Percentiles rank a stretch among this genome's conserved stretches.
Conservation (phyloP, 116 monocot genomes). For the Dioscorea cayenensis region DNA sequence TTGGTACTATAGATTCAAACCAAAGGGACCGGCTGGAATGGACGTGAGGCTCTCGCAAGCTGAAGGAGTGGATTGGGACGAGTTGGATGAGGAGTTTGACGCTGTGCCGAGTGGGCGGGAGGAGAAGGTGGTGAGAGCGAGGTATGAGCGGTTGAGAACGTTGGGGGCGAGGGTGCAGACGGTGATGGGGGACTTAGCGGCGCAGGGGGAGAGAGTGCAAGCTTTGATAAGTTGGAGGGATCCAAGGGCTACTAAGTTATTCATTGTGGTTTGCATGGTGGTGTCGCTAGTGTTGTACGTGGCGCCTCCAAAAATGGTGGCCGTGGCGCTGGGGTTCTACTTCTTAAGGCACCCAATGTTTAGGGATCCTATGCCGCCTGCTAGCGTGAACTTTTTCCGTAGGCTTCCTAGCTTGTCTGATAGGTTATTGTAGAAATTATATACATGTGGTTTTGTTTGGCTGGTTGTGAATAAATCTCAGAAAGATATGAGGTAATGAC, state of each 20-base stretch:
- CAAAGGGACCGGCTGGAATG: slow-evolving; percentile 64
- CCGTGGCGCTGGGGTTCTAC: slow-evolving; percentile 87
- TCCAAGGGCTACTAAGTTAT: slow-evolving; percentile 83
- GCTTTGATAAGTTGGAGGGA: slow-evolving; percentile 96
- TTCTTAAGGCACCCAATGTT: slow-evolving; percentile 94
- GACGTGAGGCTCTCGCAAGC: slow-evolving; percentile 78
- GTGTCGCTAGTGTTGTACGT: slow-evolving; percentile 66
- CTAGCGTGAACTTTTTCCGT: slow-evolving; percentile 81
- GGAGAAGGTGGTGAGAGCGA: slow-evolving; percentile 34
- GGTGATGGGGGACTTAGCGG: slow-evolving; percentile 91
- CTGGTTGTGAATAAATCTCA: too few relatives aligned
- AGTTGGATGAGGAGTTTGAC: slow-evolving; percentile 96
- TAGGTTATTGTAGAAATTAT: slow-evolving; percentile 51
- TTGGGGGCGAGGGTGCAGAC: slow-evolving; percentile 77
- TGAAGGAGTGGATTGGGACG: slow-evolving; percentile 54
- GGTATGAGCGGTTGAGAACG: slow-evolving; percentile 72
- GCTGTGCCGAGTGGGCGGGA: slow-evolving; percentile 37
- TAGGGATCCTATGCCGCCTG: slow-evolving; percentile 88
- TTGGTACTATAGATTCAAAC: slow-evolving; percentile 80
- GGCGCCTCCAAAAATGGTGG: slow-evolving; percentile 91
- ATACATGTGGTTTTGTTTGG: neutral
- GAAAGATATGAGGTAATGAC: too few relatives aligned
- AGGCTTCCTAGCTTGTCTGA: slow-evolving; percentile 88
- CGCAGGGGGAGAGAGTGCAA: slow-evolving; percentile 93
- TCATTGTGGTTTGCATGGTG: slow-evolving; percentile 64